Conservation (phyloP, 768 basidiomycete species). For the Holtermannia corniformis region DNA sequence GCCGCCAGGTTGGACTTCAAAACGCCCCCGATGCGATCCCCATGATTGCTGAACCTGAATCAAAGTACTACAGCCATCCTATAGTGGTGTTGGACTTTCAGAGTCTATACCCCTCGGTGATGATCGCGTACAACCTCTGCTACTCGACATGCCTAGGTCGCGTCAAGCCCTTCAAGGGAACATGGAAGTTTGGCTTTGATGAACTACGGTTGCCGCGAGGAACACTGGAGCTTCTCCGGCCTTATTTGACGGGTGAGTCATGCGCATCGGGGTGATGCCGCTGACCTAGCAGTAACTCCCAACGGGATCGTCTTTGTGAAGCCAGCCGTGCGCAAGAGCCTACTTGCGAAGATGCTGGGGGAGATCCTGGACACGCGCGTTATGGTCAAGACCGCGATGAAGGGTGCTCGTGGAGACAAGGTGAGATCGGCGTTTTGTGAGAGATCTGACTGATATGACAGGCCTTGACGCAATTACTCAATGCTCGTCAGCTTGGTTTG, state of each 20-base stretch:
- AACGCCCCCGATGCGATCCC: slow-evolving; percentile 91
- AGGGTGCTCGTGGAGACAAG: slow-evolving; percentile 63
- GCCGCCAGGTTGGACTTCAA: slow-evolving; percentile 73
- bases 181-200: slow-evolving; percentile 75
- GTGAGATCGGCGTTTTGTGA: slow-evolving; percentile 42
- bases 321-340: slow-evolving; percentile 66
- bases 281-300: slow-evolving; percentile 59
- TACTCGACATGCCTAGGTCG: slow-evolving; percentile 87
- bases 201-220: slow-evolving; percentile 62
- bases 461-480: slow-evolving; percentile 65
- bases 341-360: slow-evolving; percentile 80
- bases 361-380: slow-evolving; percentile 90
- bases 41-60: slow-evolving; percentile 86
- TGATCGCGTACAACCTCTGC: slow-evolving; percentile 94
- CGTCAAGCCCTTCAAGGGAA: slow-evolving; percentile 72
- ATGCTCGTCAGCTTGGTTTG: slow-evolving; percentile 83
- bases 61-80: slow-evolving; percentile 86
- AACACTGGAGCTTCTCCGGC: slow-evolving; percentile 57
- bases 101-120: slow-evolving; percentile 89
- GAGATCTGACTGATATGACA: slow-evolving; percentile 42
- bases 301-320: slow-evolving; percentile 95
- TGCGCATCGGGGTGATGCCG: not conserved
- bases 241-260: slow-evolving; percentile 60
- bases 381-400: slow-evolving; percentile 98
- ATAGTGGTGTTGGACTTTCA: slow-evolving; percentile 93